A percentile compares a stretch with the other conserved stretches of the same genome.
phyloP scores from a whole-genome alignment of 129 eudicot genomes.

The Centrapalus pauciflorus region DNA sequence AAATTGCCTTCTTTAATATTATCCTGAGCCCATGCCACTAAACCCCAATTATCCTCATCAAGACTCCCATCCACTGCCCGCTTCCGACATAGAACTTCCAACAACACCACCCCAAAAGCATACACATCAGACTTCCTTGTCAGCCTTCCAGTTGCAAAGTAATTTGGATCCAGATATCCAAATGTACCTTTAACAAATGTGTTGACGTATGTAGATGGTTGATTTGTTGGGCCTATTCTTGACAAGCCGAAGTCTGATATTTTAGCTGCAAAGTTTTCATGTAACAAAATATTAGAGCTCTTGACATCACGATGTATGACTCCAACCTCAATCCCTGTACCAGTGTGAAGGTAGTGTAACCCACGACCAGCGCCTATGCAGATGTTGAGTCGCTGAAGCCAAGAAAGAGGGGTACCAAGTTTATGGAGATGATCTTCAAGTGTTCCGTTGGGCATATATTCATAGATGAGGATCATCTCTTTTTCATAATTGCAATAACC shows the following conservation, averaged over 20 bases:
- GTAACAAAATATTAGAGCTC: constrained; percentile 20
- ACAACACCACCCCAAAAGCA: constrained; percentile 27
- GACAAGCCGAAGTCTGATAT: constrained; percentile 28
- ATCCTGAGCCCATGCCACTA: constrained; percentile 32
- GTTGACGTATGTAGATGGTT: constrained; percentile 17
- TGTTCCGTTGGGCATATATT: constrained; percentile 34
- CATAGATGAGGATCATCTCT: constrained; percentile 34
- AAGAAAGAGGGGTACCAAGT: constrained; percentile 13
- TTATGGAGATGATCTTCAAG: constrained; percentile 38
- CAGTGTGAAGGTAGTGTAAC: constrained; percentile 19
- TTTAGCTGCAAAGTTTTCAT: constrained; percentile 24
- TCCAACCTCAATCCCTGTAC: constrained; percentile 10
- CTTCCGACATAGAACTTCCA: constrained; percentile 28
- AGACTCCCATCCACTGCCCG: constrained; percentile 19
- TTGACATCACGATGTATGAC: constrained; percentile 27
- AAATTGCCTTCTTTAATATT: constrained; percentile 21
- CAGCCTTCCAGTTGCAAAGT: constrained; percentile 15
- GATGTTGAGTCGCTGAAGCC: constrained; percentile 27
- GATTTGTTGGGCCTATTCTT: constrained; percentile 20
- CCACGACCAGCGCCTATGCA: constrained; percentile 25
- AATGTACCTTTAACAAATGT: constrained; percentile 17
- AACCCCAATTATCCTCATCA: constrained; percentile 24
- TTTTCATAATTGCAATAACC: constrained; percentile 23
- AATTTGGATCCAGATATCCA: constrained; percentile 22
- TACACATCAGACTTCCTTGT: constrained; percentile 28